Conservation (phyloP, 1,139 yeast genomes). For the Candida mesenterica region DNA sequence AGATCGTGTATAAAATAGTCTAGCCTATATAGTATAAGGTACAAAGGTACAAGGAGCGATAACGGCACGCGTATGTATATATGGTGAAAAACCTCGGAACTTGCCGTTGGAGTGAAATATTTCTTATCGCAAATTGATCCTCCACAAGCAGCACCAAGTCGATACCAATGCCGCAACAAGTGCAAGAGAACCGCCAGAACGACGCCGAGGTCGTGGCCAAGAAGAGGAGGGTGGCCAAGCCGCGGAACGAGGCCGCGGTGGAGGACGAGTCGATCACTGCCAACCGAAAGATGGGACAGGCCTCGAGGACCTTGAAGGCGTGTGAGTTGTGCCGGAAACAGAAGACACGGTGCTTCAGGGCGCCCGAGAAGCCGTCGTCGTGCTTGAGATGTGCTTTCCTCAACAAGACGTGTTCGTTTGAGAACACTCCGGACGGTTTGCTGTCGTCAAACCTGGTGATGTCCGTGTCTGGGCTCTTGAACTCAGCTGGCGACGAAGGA, state of each 20-base stretch:
- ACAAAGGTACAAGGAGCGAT: too few species aligned
- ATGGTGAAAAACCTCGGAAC: too few species aligned
- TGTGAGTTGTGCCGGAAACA: slow-evolving; percentile 60
- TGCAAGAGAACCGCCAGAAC: not conserved
- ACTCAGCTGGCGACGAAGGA: slow-evolving; percentile 2
- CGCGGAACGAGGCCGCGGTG: not conserved
- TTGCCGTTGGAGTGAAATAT: too few species aligned
- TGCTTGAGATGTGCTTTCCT: slow-evolving; percentile 59
- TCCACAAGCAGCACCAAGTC: too few species aligned
- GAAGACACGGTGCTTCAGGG: slow-evolving; percentile 61
- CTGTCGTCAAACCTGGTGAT: slow-evolving; percentile 6
- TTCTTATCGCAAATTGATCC: too few species aligned
- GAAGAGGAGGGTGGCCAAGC: slow-evolving; percentile 3
- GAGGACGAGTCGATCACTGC: slow-evolving; percentile 3
- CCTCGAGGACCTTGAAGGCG: slow-evolving; percentile 54
- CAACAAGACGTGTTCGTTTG: slow-evolving; percentile 52
- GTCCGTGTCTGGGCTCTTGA: slow-evolving; percentile 6
- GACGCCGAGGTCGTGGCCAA: not conserved
- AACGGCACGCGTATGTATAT: too few species aligned
- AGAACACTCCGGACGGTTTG: slow-evolving; percentile 16
- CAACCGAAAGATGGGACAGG: slow-evolving; percentile 20
- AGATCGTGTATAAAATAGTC: slow-evolving; percentile 3
- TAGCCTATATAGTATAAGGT: too few species aligned
- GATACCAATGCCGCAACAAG: not conserved
- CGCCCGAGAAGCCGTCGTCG: slow-evolving; percentile 40